Conservation (phyloP, 768 basidiomycete species). For the Hypholoma sublateritium region DNA sequence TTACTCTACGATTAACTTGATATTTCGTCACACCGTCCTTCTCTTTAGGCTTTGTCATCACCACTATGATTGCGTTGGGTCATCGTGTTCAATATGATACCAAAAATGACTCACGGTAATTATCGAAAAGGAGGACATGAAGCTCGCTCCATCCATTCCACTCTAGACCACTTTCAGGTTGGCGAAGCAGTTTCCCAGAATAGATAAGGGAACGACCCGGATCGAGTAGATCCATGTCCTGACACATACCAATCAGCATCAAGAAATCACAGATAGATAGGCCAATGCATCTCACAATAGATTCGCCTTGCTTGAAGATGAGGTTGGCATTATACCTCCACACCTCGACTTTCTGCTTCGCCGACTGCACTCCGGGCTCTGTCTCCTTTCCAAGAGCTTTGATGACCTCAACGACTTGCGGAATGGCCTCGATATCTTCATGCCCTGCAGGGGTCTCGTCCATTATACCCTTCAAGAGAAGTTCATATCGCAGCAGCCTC, state of each 20-base stretch:
- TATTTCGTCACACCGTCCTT: conserved; percentile 76
- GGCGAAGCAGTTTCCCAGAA: conserved; percentile 78
- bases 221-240: conserved; percentile 89
- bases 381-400: conserved; percentile 83
- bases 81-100: neutral
- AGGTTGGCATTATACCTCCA: conserved; percentile 84
- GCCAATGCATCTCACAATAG: conserved; percentile 41
- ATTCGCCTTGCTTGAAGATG: conserved; percentile 77
- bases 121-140: conserved; percentile 90
- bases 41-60: conserved; percentile 84
- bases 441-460: conserved; percentile 74
- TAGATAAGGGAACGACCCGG: conserved; percentile 83
- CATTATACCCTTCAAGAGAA: conserved; percentile 78
- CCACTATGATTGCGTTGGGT: conserved; percentile 52
- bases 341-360: conserved; percentile 86
- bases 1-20: conserved; percentile 76
- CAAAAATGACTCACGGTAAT: conserved; percentile 66
- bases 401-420: conserved; percentile 85
- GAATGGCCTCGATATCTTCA: conserved; percentile 81
- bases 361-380: conserved; percentile 81
- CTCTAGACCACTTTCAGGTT: conserved; percentile 85
- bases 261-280: neutral
- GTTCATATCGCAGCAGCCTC: conserved; percentile 83
- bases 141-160: conserved; percentile 92
- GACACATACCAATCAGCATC: neutral